phyloP scores from a whole-genome alignment of 2,329 filamentous ascomycete genomes.

The Verticillium isaacii region DNA sequence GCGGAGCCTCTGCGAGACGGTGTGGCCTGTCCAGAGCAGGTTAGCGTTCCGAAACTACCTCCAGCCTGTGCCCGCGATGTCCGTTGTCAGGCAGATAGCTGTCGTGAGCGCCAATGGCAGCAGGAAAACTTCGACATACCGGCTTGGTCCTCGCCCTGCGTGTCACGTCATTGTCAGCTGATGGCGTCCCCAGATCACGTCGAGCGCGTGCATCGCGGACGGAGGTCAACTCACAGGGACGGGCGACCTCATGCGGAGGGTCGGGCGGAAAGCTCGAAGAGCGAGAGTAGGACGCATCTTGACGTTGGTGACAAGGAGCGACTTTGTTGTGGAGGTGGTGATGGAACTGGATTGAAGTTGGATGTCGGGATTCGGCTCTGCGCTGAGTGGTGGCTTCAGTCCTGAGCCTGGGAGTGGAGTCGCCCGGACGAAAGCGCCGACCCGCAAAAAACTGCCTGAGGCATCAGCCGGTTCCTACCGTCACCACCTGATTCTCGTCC shows the following conservation, averaged over 20 bases:
- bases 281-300: conserved; percentile 63
- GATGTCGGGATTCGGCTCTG: conserved; percentile 1
- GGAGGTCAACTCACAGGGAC: conserved; percentile 59
- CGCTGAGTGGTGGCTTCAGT: conserved; percentile 18
- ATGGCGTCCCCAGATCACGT: conserved; percentile 13
- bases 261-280: conserved; percentile 64
- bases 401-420: neutral
- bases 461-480: conserved; percentile 18
- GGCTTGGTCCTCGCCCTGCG: conserved; percentile 61
- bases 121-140: conserved; percentile 45
- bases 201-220: conserved; percentile 2
- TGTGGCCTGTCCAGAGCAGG: conserved; percentile 66
- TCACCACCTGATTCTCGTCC: conserved; percentile 34
- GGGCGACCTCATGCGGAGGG: conserved; percentile 62
- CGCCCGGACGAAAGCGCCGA: neutral
- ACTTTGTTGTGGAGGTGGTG: neutral
- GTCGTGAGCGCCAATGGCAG: conserved; percentile 9
- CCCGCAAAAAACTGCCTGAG: conserved; percentile 22
- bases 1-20: conserved; percentile 90
- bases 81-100: neutral
- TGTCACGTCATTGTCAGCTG: conserved; percentile 25
- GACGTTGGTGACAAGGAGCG: conserved; percentile 1
- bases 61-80: conserved; percentile 2
- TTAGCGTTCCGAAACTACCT: neutral
- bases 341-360: conserved; percentile 18